Base-by-base conservation (phyloP, 768 basidiomycete genomes). In the Mycena sanguinolenta region DNA sequence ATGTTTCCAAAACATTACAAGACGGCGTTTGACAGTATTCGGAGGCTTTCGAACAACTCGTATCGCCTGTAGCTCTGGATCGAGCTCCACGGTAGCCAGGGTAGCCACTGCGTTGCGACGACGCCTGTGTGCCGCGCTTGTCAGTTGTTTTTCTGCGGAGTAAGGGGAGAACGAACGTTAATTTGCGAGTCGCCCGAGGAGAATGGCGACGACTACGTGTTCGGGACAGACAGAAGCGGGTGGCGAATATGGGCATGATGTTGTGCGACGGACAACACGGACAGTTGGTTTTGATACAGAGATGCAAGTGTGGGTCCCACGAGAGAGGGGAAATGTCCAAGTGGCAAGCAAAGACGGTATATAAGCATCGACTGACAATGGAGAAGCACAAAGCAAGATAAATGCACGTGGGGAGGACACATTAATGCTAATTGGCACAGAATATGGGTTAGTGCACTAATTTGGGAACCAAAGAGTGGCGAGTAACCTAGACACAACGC, bases 1-100 rank as follows among this genome's bases (percentile, higher is more conserved):
- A 17, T 74, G 74, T 70, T 83, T 83, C 81, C 81, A 83, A 3
- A 77, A 30, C 16, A 80, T 63, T 2, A 77, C 59, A 27, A 82
- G n/a, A 25, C 76, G 71, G 17, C 81, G 76, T 38, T 72, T 73
- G 16, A 81, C 61, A 2, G 75, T 71, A 19, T 68, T 71, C 27
- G 42, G 63, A 28, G 55, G 69, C 46, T 60, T 71, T 36, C 61
- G 58, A 6, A 52, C 52, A 10, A 54, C 64, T 12, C 54, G 27
- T 46, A 63, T 60, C 14, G 72, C 63, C 2, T 46, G 59, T 19
- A 58, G 58, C 54, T n/a, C 62, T 54, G 52, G 23, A 67, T 65
- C 58, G 12, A 67, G 58, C 34, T 65, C 60, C 1, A 65, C 54
- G 23, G 69, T 14, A 14, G 39, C 39, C 32, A 34, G 10, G 32